Evolutionary conservation across 768 basidiomycete genomes (phyloP).

Genomic region (Termitomyces sp.): DNA sequence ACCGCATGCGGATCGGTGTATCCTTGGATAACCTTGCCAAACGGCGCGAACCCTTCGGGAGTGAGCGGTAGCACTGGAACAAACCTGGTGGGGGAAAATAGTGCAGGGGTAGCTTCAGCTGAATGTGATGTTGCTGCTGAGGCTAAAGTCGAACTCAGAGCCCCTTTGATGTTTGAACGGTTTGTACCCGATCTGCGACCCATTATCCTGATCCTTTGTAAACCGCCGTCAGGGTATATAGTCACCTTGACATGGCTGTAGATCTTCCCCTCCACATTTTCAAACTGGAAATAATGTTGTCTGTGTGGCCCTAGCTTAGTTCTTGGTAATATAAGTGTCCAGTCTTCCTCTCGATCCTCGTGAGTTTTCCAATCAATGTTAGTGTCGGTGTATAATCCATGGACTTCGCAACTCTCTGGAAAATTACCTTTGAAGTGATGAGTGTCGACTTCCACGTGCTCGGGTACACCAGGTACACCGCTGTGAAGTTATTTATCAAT

Average conservation of each 20-base stretch:
- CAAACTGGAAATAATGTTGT: constrained; percentile 86
- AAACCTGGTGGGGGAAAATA: constrained; percentile 13
- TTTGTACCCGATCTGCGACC: constrained; percentile 48
- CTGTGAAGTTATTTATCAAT: constrained; percentile 34
- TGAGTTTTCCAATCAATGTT: constrained; percentile 38
- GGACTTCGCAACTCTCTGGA: constrained; percentile 83
- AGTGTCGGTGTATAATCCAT: constrained; percentile 46
- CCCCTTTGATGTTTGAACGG: not conserved
- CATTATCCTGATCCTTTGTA: constrained; percentile 87
- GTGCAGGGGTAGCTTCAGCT: not conserved
- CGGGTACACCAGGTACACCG: constrained; percentile 71
- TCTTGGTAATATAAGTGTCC: constrained; percentile 74
- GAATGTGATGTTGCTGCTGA: constrained; percentile 8
- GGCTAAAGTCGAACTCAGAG: not conserved
- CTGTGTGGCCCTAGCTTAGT: constrained; percentile 86
- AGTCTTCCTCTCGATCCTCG: constrained; percentile 45
- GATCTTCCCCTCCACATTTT: constrained; percentile 51
- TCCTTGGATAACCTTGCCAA: constrained; percentile 90
- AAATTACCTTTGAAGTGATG: constrained; percentile 96
- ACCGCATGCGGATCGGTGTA: constrained; percentile 67
- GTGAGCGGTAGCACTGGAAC: constrained; percentile 73
- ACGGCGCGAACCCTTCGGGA: constrained; percentile 82
- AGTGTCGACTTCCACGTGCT: constrained; percentile 86
- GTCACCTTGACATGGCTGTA: constrained; percentile 88
- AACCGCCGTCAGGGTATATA: constrained; percentile 92